phyloP scores from a whole-genome alignment of 306 rosid genomes.

The Abrus precatorius region DNA sequence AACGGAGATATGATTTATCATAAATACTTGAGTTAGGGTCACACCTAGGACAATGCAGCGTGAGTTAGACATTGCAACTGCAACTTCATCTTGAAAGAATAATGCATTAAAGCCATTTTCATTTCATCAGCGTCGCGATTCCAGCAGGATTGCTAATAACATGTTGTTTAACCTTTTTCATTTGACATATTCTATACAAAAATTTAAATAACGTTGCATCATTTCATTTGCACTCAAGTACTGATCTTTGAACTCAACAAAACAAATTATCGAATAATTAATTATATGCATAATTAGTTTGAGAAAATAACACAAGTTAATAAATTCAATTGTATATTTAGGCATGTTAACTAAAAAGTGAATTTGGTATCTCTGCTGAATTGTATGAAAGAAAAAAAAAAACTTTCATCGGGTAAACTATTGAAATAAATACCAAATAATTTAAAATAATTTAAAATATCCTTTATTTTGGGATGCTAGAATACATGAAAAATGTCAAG shows the following conservation, averaged over 20 bases:
- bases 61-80: conserved; percentile 23
- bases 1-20: conserved; percentile 8
- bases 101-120: neutral
- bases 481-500: too few relatives aligned
- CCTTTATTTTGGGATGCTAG: too few relatives aligned
- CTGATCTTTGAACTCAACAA: neutral
- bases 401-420: too few relatives aligned
- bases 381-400: neutral
- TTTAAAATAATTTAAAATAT: too few relatives aligned
- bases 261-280: neutral
- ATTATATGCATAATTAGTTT: neutral
- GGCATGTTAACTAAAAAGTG: neutral
- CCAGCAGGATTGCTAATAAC: too few relatives aligned
- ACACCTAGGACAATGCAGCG: conserved; percentile 19
- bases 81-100: conserved; percentile 28
- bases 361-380: too few relatives aligned
- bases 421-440: too few relatives aligned
- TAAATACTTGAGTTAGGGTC: neutral
- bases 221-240: neutral
- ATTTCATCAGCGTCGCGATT: too few relatives aligned
- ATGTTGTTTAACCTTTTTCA: too few relatives aligned
- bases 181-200: too few relatives aligned
- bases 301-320: neutral
- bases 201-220: neutral
- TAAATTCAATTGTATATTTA: neutral